phyloP scores from a whole-genome alignment of 2,329 filamentous ascomycete species.

The Arthrobotrys sphaeroides region DNA sequence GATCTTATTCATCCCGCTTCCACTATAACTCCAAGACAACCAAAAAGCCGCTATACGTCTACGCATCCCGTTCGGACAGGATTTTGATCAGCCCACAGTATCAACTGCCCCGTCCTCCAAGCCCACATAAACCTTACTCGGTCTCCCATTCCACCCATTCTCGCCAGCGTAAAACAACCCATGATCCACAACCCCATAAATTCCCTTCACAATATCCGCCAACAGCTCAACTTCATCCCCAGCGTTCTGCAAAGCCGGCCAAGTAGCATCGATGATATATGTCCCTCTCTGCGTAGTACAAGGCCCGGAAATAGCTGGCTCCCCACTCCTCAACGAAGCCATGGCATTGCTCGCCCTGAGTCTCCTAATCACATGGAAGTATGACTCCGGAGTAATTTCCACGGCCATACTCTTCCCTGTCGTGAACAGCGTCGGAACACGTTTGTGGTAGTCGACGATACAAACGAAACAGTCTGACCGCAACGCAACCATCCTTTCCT shows the following conservation, averaged over 20 bases:
- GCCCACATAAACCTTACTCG: conserved; percentile 92
- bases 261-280: conserved; percentile 35
- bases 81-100: conserved; percentile 10
- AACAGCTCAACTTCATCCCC: conserved; percentile 76
- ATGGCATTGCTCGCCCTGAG: conserved; percentile 22
- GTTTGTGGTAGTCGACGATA: conserved; percentile 38
- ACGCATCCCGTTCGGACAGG: too few species aligned
- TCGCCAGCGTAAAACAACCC: conserved; percentile 74
- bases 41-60: too few species aligned
- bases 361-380: conserved; percentile 28
- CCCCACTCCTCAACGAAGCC: conserved; percentile 19
- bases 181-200: conserved; percentile 88
- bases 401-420: conserved; percentile 29
- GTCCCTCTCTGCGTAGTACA: conserved; percentile 30
- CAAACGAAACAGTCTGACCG: conserved; percentile 33
- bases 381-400: conserved; percentile 47
- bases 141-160: conserved; percentile 72
- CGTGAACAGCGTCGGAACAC: conserved; percentile 38
- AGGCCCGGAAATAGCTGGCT: conserved; percentile 21
- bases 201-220: conserved; percentile 76
- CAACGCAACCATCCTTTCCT: conserved; percentile 35
- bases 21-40: too few species aligned
- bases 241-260: conserved; percentile 26
- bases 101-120: conserved; percentile 77
- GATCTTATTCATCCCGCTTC: too few species aligned